A percentile compares a stretch with the other conserved stretches of the same genome.
These are phyloP conservation scores for Solanum aculeatissimum DNA, from an alignment of 305 asterid species.

Conservation along the genomic window DNA sequence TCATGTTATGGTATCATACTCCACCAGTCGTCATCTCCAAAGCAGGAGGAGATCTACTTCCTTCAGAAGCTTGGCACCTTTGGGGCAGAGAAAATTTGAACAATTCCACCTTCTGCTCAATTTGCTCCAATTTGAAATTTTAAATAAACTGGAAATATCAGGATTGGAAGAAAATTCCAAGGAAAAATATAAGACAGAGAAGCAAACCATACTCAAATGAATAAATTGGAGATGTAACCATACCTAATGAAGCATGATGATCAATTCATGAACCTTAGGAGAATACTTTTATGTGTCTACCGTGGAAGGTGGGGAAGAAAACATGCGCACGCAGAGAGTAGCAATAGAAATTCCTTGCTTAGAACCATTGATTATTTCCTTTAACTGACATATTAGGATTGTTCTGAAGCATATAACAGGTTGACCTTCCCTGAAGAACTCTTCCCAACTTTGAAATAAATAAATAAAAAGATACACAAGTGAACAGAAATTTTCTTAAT, in stretches of 20 bases:
- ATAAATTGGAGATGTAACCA: not conserved
- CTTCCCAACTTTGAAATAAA: not conserved
- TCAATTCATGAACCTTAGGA: not conserved
- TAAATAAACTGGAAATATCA: not conserved
- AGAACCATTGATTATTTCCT: not conserved
- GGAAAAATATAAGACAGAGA: not conserved
- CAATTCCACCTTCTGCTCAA: not conserved
- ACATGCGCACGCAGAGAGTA: too few relatives aligned
- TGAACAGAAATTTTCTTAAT: not conserved
- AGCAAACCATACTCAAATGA: not conserved
- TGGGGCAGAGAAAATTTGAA: not conserved
- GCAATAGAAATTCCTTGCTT: not conserved
- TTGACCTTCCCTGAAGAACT: not conserved
- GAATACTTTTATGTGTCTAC: not conserved
- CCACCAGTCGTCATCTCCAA: not conserved
- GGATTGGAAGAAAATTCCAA: not conserved
- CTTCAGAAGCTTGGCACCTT: not conserved
- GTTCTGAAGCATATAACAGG: not conserved
- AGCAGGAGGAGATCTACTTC: not conserved
- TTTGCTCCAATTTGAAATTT: not conserved
- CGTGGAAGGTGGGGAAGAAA: not conserved
- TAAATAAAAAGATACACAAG: not conserved
- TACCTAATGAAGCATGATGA: not conserved
- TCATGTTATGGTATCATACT: not conserved
- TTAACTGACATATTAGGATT: not conserved